Base-by-base conservation (phyloP, 805 yeast genomes). In the Metschnikowia cubensis region DNA sequence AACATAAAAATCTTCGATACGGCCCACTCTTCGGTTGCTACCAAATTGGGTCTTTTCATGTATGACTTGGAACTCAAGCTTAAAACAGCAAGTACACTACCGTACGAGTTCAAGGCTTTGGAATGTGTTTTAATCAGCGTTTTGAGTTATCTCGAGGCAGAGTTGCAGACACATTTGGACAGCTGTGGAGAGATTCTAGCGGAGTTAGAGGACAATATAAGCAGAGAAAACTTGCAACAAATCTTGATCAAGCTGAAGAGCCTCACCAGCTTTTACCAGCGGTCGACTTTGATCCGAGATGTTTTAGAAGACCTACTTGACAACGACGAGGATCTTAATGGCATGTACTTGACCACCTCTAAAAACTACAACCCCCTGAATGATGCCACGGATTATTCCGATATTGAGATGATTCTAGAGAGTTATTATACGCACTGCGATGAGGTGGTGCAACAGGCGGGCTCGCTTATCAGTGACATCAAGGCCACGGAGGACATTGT, bases 401-500 rank as follows among this genome's bases (percentile, higher is more conserved):
- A 91, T 58, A 77, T 89, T 18, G 97, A 91, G 66, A 85, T 90
- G 84, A 73, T 91, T 45, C 65, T 91, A 18, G 97, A 91, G 62
- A 82, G 96, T 0, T 91, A 91, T 68, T 90, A 88, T 67, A 85
- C 87, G 51, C 97, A 90, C 59, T 85, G 92, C 63, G 97, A 91
- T 62, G 97, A 91, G 69, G 83, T 87, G 57, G 97, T 90, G 6
- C 97, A 91, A 66, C 92, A 87, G 58, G 84, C 96, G 0, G 96
- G 88, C 40, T 84, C 92, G 3, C 70, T 90, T 49, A 80, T 87
- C 18, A 84, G 83, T 58, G 96, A 91, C 62, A 89, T 91, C 58
- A 83, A 83, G 61, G 87, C 94, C 14, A 91, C 97, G 0, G 97
- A 90, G 63, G 97, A 91, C 60, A 88, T 91, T 62, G 91, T 89